Base-by-base conservation (phyloP, 805 yeast species). In the Candida silvatica region DNA sequence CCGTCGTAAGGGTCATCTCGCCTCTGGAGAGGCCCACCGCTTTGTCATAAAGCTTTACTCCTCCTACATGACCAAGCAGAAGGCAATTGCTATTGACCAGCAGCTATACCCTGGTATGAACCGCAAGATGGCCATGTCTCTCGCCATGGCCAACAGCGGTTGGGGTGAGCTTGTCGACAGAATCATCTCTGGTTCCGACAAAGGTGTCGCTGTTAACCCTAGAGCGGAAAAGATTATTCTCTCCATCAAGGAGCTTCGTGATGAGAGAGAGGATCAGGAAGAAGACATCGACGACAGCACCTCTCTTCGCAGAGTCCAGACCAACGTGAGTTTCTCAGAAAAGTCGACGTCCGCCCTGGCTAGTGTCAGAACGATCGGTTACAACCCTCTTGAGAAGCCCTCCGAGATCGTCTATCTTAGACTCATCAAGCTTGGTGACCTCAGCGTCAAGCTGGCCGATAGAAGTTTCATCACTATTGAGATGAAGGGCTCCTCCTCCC, bases 131-230 rank as follows among this genome's bases (percentile, higher is more conserved):
- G 67, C 45, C 40, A 49, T 40, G 63, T 60, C 48, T 37, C 51
- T 53, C 35, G 40, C 52, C 14, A 51, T 53, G 54, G 49, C 48
- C 38, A 79, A 77, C 51, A 69, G 74, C 40, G 96, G 96, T 33
- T 86, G 95, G 95, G 96, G 95, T 59, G 88, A 80, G 42, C 59
- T 83, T 34, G 71, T 81, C 17, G 86, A 84, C 47, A 65, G 94
- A 47, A 81, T 86, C 40, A 78, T 86, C 43, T 54, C 72, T 12
- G 92, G 94, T 18, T 73, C 88, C 1, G 72, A 67, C 38, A 71
- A 71, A 36, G 94, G 94, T 43, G 74, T 84, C 36, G 90, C 88
- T 4, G 70, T 82, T 20, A 82, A 84, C 41, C 87, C 90, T 19
- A 68, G 94, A 54, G 86, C 92, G 3, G 88, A 80, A 46, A 68